These are phyloP conservation scores for Backusella australiensis DNA, from an alignment of 192 early-diverging fungal genomes.

Conservation along the genomic window DNA sequence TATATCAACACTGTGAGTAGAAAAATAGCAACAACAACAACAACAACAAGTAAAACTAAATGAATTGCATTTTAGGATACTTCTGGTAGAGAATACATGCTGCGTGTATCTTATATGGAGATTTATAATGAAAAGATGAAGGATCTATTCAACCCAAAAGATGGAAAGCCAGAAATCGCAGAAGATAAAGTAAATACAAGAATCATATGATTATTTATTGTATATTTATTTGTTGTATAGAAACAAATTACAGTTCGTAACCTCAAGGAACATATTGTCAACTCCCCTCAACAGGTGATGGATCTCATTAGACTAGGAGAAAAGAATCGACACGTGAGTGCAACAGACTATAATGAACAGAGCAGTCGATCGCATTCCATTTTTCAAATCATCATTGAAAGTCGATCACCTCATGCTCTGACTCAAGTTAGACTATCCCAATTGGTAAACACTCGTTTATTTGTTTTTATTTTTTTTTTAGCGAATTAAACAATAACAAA, in stretches of 20 bases:
- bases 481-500: neutral
- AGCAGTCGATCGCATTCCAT: constrained; percentile 95
- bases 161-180: constrained; percentile 72
- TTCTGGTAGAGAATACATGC: constrained; percentile 67
- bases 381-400: constrained; percentile 70
- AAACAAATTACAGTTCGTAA: constrained; percentile 43
- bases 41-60: too few relatives aligned
- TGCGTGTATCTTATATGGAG: constrained; percentile 95
- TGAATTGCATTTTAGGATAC: constrained; percentile 5
- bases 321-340: constrained; percentile 78
- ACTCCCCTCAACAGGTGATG: constrained; percentile 70
- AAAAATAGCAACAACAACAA: neutral
- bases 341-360: constrained; percentile 91
- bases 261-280: constrained; percentile 72
- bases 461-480: neutral
- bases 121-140: constrained; percentile 95
- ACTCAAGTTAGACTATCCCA: constrained; percentile 36
- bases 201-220: neutral
- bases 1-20: constrained; percentile 60
- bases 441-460: constrained; percentile 16
- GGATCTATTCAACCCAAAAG: constrained; percentile 79
- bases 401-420: neutral
- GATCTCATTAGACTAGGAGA: constrained; percentile 76
- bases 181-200: constrained; percentile 53
- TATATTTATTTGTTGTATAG: constrained; percentile 43